Percentiles rank a stretch among this genome's conserved stretches.
Evolutionary conservation across 2,329 filamentous ascomycete genomes (phyloP).

Genomic region (Apiospora hydei): DNA sequence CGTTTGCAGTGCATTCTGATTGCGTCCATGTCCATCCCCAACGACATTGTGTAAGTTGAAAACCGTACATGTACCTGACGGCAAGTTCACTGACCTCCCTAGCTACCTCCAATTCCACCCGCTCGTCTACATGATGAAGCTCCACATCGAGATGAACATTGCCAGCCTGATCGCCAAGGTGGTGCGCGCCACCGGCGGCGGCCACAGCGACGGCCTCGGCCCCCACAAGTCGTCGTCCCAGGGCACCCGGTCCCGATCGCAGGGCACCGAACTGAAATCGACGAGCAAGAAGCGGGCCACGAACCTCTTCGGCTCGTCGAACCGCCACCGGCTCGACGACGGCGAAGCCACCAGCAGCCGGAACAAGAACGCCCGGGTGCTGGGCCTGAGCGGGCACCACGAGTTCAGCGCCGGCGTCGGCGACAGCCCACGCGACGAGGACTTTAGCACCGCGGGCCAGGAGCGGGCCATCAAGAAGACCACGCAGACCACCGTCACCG

Average conservation of each 20-base stretch:
- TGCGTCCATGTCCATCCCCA: constrained; percentile 52
- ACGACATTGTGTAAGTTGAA: constrained; percentile 50
- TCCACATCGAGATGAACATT: constrained; percentile 31
- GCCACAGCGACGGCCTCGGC: constrained; percentile 7
- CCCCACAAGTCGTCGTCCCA: constrained; percentile 14
- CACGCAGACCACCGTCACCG: constrained; percentile 8
- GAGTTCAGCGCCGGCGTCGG: not conserved
- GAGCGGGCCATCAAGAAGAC: constrained; percentile 5
- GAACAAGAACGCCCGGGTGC: constrained; percentile 26
- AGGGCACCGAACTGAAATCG: constrained; percentile 6
- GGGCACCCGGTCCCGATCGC: not conserved
- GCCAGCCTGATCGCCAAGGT: constrained; percentile 29
- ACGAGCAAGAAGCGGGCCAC: constrained; percentile 22
- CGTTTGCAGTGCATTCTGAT: constrained; percentile 42
- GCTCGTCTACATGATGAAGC: constrained; percentile 48
- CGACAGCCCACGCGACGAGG: not conserved
- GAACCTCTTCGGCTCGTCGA: not conserved
- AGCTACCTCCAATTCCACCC: constrained; percentile 55
- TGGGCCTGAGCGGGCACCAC: constrained; percentile 19
- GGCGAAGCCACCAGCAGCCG: constrained; percentile 25
- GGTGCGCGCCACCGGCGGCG: constrained; percentile 23
- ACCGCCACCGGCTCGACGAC: not conserved
- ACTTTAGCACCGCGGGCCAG: not conserved
- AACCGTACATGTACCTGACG: too few species aligned
- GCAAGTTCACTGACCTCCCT: too few species aligned